Conservation (phyloP, 2,329 filamentous ascomycete genomes). For the Zelopaecilomyces penicillatus region DNA sequence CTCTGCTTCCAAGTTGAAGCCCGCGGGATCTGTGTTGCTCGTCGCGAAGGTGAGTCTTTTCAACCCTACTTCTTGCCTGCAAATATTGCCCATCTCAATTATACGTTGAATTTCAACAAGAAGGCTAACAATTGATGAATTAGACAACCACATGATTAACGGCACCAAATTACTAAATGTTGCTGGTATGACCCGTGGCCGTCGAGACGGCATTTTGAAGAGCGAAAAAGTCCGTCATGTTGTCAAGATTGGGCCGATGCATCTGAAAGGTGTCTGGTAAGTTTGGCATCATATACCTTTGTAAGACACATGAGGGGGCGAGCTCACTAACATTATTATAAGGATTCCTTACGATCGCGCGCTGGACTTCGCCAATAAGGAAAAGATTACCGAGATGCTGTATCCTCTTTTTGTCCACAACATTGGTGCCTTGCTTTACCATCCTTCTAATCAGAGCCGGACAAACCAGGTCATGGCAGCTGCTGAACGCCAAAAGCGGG, state of each 20-base stretch:
- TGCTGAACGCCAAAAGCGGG: slow-evolving; percentile 66
- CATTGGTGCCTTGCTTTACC: slow-evolving; percentile 87
- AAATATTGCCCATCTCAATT: no score
- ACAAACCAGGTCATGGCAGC: slow-evolving; percentile 84
- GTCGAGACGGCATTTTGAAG: slow-evolving; percentile 92
- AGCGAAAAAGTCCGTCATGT: slow-evolving; percentile 96
- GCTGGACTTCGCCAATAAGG: slow-evolving; percentile 98
- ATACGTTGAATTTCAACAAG: no score
- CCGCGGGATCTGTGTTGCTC: slow-evolving; percentile 88
- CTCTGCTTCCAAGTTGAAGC: slow-evolving; percentile 97
- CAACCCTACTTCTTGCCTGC: not conserved
- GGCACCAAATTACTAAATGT: slow-evolving; percentile 96
- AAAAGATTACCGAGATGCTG: slow-evolving; percentile 92
- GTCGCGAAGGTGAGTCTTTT: slow-evolving; percentile 66
- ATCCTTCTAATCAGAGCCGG: slow-evolving; percentile 78
- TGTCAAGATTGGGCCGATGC: slow-evolving; percentile 98
- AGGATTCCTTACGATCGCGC: slow-evolving; percentile 98
- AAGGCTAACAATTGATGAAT: not conserved
- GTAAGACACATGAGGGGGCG: slow-evolving; percentile 10
- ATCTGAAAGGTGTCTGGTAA: slow-evolving; percentile 94
- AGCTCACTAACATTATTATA: slow-evolving; percentile 1
- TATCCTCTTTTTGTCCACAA: slow-evolving; percentile 98
- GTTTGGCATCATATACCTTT: slow-evolving; percentile 24
- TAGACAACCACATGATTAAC: slow-evolving; percentile 99
- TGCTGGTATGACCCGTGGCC: slow-evolving; percentile 93